Evolutionary conservation across 345 rosid species (phyloP).

Genomic region (Eucalyptus cloeziana): DNA sequence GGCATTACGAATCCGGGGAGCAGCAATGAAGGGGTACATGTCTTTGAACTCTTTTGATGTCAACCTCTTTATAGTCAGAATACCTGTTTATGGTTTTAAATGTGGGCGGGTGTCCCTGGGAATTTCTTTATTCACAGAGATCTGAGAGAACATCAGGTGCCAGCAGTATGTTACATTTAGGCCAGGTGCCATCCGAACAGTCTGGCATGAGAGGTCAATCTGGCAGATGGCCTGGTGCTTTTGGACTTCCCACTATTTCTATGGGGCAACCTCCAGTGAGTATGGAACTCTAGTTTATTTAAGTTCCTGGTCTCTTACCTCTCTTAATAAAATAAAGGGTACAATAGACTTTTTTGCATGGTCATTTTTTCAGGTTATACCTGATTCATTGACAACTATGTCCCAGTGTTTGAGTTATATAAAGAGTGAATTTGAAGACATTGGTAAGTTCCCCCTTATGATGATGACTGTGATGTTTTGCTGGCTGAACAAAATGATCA

Average conservation of each 20-base stretch:
- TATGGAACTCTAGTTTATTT: neutral
- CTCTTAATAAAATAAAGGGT: neutral
- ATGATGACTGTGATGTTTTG: neutral
- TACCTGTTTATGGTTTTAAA: neutral
- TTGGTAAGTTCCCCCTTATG: constrained; percentile 22
- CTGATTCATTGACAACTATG: constrained; percentile 61
- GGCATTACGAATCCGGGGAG: constrained; percentile 40
- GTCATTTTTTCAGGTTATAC: constrained; percentile 32
- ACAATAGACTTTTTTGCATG: neutral
- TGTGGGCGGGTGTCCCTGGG: neutral
- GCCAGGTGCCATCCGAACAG: constrained; percentile 27
- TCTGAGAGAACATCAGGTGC: constrained; percentile 31
- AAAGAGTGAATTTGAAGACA: constrained; percentile 31
- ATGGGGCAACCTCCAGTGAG: constrained; percentile 57
- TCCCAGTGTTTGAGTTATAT: constrained; percentile 42
- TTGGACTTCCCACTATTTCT: constrained; percentile 48
- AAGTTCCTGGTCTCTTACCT: neutral
- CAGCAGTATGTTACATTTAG: constrained; percentile 7
- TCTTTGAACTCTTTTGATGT: constrained; percentile 7
- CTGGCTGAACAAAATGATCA: neutral
- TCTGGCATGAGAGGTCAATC: constrained; percentile 24
- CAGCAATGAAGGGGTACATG: constrained; percentile 31
- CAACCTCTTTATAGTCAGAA: neutral
- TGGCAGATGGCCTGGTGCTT: constrained; percentile 29
- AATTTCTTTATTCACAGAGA: constrained; percentile 14